phyloP scores from a whole-genome alignment of 1,284 basidiomycete genomes.

The Trichosporon asahii region DNA sequence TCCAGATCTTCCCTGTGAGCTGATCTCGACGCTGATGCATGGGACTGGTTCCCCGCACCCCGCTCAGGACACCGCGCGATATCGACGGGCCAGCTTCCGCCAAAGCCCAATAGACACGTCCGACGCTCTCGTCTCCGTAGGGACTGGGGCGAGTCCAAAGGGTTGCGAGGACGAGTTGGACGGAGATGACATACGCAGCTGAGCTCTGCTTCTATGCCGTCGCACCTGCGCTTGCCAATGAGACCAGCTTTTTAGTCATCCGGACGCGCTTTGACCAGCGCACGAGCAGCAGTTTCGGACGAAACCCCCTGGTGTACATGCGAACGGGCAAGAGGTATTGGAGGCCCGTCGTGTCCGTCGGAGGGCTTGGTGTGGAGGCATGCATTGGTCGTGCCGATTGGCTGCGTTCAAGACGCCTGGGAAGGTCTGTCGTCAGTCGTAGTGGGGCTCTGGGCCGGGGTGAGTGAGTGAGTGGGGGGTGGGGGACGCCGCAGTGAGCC shows the following conservation, averaged over 20 bases:
- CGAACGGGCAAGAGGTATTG: background rate
- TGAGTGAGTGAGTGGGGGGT: background rate
- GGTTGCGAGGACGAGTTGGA: background rate
- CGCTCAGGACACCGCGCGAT: background rate
- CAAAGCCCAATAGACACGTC: slow-evolving; percentile 7
- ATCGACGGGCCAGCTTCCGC: background rate
- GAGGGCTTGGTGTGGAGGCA: background rate
- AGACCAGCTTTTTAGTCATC: background rate
- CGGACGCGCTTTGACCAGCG: background rate
- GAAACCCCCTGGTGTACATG: background rate
- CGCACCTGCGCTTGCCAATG: background rate
- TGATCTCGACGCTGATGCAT: background rate
- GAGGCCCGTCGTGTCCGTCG: background rate
- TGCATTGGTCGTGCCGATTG: background rate
- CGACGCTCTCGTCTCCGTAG: background rate
- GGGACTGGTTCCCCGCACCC: slow-evolving; percentile 6
- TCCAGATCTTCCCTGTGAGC: background rate
- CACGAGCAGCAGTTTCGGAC: background rate
- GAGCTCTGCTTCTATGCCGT: background rate
- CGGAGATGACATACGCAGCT: slow-evolving; percentile 4
- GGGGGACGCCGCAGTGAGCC: background rate
- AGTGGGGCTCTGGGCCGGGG: background rate
- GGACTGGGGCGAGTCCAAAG: background rate
- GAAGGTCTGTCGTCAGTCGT: background rate
- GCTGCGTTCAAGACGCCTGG: background rate